phyloP scores from a whole-genome alignment of 208 protist species.

The Leptomonas pyrrhocoris region DNA sequence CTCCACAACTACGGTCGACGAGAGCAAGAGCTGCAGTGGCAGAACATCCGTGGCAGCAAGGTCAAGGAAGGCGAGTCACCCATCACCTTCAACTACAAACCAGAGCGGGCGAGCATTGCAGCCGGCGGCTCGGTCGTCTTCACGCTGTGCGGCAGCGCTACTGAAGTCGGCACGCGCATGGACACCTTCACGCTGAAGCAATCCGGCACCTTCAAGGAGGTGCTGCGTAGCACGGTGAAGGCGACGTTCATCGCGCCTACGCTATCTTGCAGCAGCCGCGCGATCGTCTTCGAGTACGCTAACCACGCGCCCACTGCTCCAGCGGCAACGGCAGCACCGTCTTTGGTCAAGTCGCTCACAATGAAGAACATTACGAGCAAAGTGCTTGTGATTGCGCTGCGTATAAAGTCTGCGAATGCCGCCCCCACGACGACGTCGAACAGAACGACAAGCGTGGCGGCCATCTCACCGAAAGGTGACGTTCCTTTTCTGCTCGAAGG shows the following conservation, averaged over 20 bases:
- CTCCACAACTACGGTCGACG: conserved; percentile 92
- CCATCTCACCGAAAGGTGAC: conserved; percentile 22
- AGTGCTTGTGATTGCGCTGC: conserved; percentile 72
- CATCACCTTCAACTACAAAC: conserved; percentile 77
- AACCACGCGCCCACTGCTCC: conserved; percentile 41
- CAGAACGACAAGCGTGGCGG: not conserved
- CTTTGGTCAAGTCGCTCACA: conserved; percentile 71
- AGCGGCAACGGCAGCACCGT: not conserved
- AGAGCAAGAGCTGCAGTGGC: conserved; percentile 91
- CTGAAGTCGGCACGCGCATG: conserved; percentile 53
- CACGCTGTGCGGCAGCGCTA: conserved; percentile 55
- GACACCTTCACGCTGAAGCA: conserved; percentile 90
- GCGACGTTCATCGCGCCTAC: conserved; percentile 89
- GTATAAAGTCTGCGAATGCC: conserved; percentile 32
- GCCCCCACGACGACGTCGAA: conserved; percentile 1
- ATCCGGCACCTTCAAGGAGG: conserved; percentile 74
- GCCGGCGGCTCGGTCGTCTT: conserved; percentile 61
- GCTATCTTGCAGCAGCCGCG: conserved; percentile 75
- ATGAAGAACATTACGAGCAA: conserved; percentile 91
- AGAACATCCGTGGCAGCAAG: conserved; percentile 62
- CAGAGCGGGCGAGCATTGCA: conserved; percentile 79
- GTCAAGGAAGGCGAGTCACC: conserved; percentile 70
- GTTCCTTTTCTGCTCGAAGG: conserved; percentile 81
- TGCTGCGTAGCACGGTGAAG: conserved; percentile 69
- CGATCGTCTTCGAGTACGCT: conserved; percentile 87